These are phyloP conservation scores for Taphrina pruni DNA, from an alignment of 1,139 yeast species.

Conservation along the genomic window DNA sequence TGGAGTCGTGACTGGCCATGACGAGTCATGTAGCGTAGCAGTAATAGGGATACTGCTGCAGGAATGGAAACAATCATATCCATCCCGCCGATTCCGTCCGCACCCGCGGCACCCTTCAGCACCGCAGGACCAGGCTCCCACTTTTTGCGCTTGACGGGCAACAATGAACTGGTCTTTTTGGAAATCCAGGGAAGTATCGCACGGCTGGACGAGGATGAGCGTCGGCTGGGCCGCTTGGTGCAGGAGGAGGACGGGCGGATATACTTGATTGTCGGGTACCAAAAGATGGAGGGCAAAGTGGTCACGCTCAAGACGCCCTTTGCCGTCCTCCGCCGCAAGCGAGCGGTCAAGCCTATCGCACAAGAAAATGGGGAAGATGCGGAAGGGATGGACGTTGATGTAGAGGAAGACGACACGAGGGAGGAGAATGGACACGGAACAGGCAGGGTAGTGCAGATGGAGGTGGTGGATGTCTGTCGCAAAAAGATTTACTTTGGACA, in stretches of 20 bases:
- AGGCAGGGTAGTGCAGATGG: conserved; percentile 22
- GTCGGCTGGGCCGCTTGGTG: conserved; percentile 23
- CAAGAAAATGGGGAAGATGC: neutral
- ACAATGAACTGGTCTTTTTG: conserved; percentile 35
- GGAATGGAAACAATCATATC: conserved; percentile 26
- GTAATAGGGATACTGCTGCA: neutral
- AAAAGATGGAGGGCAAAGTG: conserved; percentile 41
- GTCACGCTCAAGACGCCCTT: conserved; percentile 39
- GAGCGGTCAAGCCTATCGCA: too few relatives aligned
- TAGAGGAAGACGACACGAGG: neutral
- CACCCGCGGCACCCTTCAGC: neutral
- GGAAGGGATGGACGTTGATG: neutral
- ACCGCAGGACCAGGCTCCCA: neutral
- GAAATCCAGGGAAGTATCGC: conserved; percentile 42
- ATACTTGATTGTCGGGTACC: conserved; percentile 42
- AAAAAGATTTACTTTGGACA: conserved; percentile 40
- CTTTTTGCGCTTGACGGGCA: conserved; percentile 32
- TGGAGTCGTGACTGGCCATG: too few relatives aligned
- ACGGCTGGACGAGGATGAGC: conserved; percentile 25
- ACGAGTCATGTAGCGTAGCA: too few relatives aligned
- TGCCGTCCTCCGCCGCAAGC: conserved; percentile 35
- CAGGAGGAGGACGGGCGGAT: conserved; percentile 34
- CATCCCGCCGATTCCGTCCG: conserved; percentile 21
- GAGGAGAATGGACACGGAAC: neutral
- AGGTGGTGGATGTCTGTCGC: conserved; percentile 41